A percentile compares a stretch with the other conserved stretches of the same genome.
Evolutionary conservation across 306 rosid species (phyloP).

Genomic region (Cucumis sativus): Cucumber_9930_V3 NC_026661.2:4933001-4933500

Average conservation of each 20-base stretch:
- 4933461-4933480: neutral
- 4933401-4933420: neutral
- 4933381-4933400: neutral
- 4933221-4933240: neutral
- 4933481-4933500: neutral
- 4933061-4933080: neutral
- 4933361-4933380: neutral
- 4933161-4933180: neutral
- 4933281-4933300: neutral
- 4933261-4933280: neutral
- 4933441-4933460: neutral
- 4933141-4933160: neutral
- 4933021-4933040: neutral
- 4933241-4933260: neutral
- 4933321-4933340: neutral
- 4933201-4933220: neutral
- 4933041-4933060: neutral
- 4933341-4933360: neutral
- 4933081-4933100: neutral
- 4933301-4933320: neutral
- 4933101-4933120: neutral
- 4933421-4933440: neutral
- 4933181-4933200: neutral
- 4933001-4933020: neutral
- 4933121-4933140: neutral